Conservation (phyloP, 2,329 filamentous ascomycete genomes). For the Fusarium sambucinum region DNA sequence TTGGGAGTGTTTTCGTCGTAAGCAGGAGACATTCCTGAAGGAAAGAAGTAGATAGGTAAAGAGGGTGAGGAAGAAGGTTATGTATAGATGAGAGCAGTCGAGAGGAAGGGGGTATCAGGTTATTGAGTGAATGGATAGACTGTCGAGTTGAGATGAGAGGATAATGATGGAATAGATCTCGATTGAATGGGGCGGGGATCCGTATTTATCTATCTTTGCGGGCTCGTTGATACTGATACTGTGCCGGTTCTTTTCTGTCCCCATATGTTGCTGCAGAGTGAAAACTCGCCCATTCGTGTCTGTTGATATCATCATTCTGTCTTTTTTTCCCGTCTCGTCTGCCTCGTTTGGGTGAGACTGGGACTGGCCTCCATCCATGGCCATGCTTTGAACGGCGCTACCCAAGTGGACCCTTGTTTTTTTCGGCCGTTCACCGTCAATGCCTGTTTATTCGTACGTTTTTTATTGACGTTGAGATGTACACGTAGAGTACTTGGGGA, state of each 20-base stretch:
- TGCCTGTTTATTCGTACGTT: neutral
- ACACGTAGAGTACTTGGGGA: neutral
- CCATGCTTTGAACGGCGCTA: constrained; percentile 35
- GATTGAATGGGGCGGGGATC: constrained; percentile 36
- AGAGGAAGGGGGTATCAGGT: constrained; percentile 36
- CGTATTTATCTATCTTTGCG: constrained; percentile 38
- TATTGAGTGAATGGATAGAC: constrained; percentile 28
- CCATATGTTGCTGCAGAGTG: constrained; percentile 3
- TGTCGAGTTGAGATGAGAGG: constrained; percentile 20
- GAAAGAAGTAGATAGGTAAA: neutral
- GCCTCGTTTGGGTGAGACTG: constrained; percentile 11
- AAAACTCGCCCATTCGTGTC: constrained; percentile 34
- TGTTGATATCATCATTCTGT: constrained; percentile 40
- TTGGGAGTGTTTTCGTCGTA: constrained; percentile 61
- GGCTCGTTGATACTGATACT: constrained; percentile 3
- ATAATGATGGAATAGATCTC: constrained; percentile 17
- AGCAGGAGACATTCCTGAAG: constrained; percentile 53
- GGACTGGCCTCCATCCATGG: constrained; percentile 5
- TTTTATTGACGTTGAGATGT: neutral
- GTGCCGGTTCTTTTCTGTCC: constrained; percentile 2
- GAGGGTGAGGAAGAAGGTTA: constrained; percentile 3
- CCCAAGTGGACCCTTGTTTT: constrained; percentile 27
- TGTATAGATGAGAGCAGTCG: constrained; percentile 31
- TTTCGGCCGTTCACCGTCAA: constrained; percentile 40
- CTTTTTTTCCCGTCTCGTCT: neutral